Evolutionary conservation across 1,284 basidiomycete genomes (phyloP).

Genomic region (Ustilago shanxiensis): DNA sequence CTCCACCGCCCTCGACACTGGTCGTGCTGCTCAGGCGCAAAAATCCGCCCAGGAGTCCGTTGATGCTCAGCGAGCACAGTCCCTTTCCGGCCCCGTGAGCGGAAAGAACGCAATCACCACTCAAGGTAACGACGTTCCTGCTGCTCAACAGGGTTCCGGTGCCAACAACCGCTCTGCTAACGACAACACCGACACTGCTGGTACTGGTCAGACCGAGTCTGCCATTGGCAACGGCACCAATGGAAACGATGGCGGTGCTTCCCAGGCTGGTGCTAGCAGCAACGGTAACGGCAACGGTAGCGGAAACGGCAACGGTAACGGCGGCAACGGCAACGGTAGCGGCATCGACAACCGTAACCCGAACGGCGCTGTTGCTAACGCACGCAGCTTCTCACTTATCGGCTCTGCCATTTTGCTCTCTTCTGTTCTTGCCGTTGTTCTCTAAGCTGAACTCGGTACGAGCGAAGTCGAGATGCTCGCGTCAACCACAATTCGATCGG

Average conservation of each 20-base stretch:
- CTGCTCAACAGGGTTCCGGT: conserved; percentile 33
- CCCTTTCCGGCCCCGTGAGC: conserved; percentile 40
- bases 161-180: conserved; percentile 38
- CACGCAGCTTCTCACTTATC: neutral
- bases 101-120: conserved; percentile 50
- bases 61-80: conserved; percentile 21
- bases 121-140: conserved; percentile 53
- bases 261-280: conserved; percentile 15
- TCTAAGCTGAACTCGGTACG: conserved; percentile 4
- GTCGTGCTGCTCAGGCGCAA: conserved; percentile 53
- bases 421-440: conserved; percentile 20
- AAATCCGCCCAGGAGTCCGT: conserved; percentile 39
- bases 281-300: conserved; percentile 14
- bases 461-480: neutral
- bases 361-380: conserved; percentile 12
- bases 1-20: conserved; percentile 39
- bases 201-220: conserved; percentile 27
- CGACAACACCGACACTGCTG: conserved; percentile 38
- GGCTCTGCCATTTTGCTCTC: conserved; percentile 9
- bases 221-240: conserved; percentile 41
- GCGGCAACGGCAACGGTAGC: conserved; percentile 16
- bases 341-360: conserved; percentile 30
- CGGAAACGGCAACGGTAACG: conserved; percentile 10
- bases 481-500: conserved; percentile 26
- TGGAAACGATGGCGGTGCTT: conserved; percentile 34